Percentiles rank a stretch among this genome's conserved stretches.
These are phyloP conservation scores for Aspergillus viridinutans DNA, from an alignment of 2,329 filamentous ascomycete genomes.

Conservation along the genomic window DNA sequence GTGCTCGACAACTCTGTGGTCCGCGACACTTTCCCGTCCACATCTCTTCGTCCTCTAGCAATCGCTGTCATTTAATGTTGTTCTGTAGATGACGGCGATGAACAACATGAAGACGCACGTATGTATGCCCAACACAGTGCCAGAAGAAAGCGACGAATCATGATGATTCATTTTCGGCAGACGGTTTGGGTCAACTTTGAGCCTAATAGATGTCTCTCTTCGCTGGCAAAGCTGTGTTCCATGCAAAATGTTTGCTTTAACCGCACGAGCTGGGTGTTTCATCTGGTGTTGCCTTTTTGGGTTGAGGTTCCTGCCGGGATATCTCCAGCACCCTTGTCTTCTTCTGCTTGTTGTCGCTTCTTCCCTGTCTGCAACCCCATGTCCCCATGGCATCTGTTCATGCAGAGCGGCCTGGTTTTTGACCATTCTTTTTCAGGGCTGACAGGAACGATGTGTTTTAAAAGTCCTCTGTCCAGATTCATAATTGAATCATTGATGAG, in stretches of 20 bases:
- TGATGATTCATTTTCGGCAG: constrained; percentile 2
- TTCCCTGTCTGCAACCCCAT: constrained; percentile 10
- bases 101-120: constrained; percentile 28
- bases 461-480: constrained; percentile 8
- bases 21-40: constrained; percentile 1
- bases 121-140: constrained; percentile 40
- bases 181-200: constrained; percentile 10
- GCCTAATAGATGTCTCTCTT: constrained; percentile 16
- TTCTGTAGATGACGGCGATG: constrained; percentile 5
- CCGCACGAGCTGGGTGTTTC: not conserved
- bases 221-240: constrained; percentile 22
- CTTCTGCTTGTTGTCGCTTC: constrained; percentile 1
- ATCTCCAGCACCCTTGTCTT: constrained; percentile 1
- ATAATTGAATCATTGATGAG: constrained; percentile 25
- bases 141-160: constrained; percentile 34
- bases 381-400: constrained; percentile 18
- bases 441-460: constrained; percentile 9
- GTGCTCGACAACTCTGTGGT: constrained; percentile 6
- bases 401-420: constrained; percentile 28
- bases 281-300: not conserved
- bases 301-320: not conserved
- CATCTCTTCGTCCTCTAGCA: constrained; percentile 8
- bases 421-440: constrained; percentile 17
- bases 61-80: constrained; percentile 18
- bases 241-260: constrained; percentile 17